Percentiles rank a stretch among this genome's conserved stretches.
phyloP scores from a whole-genome alignment of 1,284 basidiomycete genomes.

The Irpex sp. region DNA sequence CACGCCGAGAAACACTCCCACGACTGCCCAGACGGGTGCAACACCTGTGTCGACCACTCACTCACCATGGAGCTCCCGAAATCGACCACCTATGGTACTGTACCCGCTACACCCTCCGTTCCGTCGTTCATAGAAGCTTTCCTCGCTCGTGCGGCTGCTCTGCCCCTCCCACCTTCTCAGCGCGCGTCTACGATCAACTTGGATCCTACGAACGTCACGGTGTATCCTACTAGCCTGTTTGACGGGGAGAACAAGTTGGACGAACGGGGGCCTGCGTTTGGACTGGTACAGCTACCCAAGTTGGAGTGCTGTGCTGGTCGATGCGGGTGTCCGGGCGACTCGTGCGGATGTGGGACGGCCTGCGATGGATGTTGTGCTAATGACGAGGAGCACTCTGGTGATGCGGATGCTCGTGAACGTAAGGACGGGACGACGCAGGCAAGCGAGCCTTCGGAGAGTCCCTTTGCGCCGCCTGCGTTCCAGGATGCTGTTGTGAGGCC shows the following conservation, averaged over 20 bases:
- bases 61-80: constrained; percentile 40
- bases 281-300: constrained; percentile 56
- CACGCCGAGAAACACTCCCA: constrained; percentile 40
- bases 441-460: neutral
- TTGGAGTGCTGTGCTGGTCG: constrained; percentile 61
- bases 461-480: neutral
- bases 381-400: constrained; percentile 12
- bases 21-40: constrained; percentile 60
- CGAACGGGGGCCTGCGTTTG: constrained; percentile 38
- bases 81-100: constrained; percentile 6
- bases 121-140: constrained; percentile 50
- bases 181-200: constrained; percentile 36
- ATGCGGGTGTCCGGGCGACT: constrained; percentile 38
- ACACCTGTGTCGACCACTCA: constrained; percentile 57
- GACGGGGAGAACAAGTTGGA: constrained; percentile 22
- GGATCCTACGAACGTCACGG: constrained; percentile 48
- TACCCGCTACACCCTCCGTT: constrained; percentile 4
- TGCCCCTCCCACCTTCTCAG: constrained; percentile 49
- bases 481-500: neutral
- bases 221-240: constrained; percentile 40
- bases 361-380: constrained; percentile 49
- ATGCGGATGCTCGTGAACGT: neutral
- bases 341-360: constrained; percentile 47
- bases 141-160: constrained; percentile 55
- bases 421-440: neutral